Evolutionary conservation across 2,329 filamentous ascomycete genomes (phyloP), one percentile per base, ranked within the genome.

Genomic region (Fusarium papillatum): DNA sequence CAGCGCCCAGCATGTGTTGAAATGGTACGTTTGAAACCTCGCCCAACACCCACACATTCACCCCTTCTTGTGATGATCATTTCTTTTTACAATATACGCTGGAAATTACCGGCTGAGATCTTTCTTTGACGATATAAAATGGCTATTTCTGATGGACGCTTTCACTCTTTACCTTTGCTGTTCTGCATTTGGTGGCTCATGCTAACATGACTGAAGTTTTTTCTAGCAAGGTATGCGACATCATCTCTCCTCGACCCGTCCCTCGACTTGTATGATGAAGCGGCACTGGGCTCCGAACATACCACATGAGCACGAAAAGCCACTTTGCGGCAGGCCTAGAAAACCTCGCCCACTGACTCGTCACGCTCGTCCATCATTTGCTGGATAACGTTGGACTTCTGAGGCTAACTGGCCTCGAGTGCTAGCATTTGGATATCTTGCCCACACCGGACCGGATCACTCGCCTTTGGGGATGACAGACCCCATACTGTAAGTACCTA

Each of bases 281-380:
- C 87, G 95, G 95, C 95, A 98, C 95, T 98, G 95, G 95, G 95
- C 95, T 96, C 95, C 93, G 95, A 97, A 76, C 80, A 85, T 71
- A 84, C 67, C 73, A 85, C 88, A 92, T 92, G 95, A 95, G 95
- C 88, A 83, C 76, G 94, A 95, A 92, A 91, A 94, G 91, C 95
- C 95, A 95, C 87, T 90, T 94, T 95, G 95, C 86, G 95, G 95
- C 95, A 98, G 95, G 95, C 95, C 95, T 98, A 97, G 95, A 97
- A 98, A 98, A 98, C 96, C 95, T 98, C 92, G 95, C 95, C 95
- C 94, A 96, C 95, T 98, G 95, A 98, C 87, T 80, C 72, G 69
- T 75, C 72, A 76, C 69, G 53, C 60, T 74, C 66, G 48, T 53
- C 36, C 26, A 34, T 57, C 61, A 34, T 22, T 70, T 75, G 50